Evolutionary conservation across 192 early-diverging fungal genomes (phyloP).

Genomic region (Gaertneriomyces semiglobifer): DNA sequence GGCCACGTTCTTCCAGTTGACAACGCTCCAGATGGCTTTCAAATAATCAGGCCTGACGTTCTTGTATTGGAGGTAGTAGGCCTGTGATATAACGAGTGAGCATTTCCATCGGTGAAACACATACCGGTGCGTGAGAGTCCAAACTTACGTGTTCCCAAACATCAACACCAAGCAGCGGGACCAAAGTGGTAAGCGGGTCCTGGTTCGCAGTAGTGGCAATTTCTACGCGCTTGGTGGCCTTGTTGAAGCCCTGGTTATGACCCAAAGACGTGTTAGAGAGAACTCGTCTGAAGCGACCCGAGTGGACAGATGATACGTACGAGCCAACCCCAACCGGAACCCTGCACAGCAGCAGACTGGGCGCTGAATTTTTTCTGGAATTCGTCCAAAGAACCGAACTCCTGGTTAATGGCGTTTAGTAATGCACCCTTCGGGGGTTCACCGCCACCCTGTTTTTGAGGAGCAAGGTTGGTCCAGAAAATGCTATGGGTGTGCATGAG

Average conservation of each 20-base stretch:
- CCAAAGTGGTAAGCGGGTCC: slow-evolving; percentile 64
- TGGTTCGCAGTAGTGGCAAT: slow-evolving; percentile 89
- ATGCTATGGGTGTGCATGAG: slow-evolving; percentile 60
- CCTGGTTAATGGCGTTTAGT: slow-evolving; percentile 67
- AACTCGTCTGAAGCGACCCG: neutral
- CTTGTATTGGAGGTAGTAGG: slow-evolving; percentile 97
- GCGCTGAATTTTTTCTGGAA: slow-evolving; percentile 75
- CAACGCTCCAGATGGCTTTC: slow-evolving; percentile 88
- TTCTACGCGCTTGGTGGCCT: slow-evolving; percentile 69
- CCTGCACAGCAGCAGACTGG: slow-evolving; percentile 80
- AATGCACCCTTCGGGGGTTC: slow-evolving; percentile 65
- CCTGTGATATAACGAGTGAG: slow-evolving; percentile 38
- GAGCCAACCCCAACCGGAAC: slow-evolving; percentile 97
- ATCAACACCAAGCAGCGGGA: slow-evolving; percentile 87
- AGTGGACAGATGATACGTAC: slow-evolving; percentile 17
- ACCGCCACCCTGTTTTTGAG: slow-evolving; percentile 75
- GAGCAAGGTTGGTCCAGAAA: slow-evolving; percentile 93
- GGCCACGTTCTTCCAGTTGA: slow-evolving; percentile 97
- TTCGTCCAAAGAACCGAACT: slow-evolving; percentile 81
- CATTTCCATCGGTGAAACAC: neutral
- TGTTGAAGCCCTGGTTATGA: slow-evolving; percentile 69
- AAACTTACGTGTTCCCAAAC: slow-evolving; percentile 84
- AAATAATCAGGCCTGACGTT: slow-evolving; percentile 96
- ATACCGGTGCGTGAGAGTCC: slow-evolving; percentile 8
- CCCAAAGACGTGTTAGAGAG: too few relatives aligned